Evolutionary conservation across 176 grass and related monocot species (phyloP).

Genomic region (Rhynchospora tenuis): DNA sequence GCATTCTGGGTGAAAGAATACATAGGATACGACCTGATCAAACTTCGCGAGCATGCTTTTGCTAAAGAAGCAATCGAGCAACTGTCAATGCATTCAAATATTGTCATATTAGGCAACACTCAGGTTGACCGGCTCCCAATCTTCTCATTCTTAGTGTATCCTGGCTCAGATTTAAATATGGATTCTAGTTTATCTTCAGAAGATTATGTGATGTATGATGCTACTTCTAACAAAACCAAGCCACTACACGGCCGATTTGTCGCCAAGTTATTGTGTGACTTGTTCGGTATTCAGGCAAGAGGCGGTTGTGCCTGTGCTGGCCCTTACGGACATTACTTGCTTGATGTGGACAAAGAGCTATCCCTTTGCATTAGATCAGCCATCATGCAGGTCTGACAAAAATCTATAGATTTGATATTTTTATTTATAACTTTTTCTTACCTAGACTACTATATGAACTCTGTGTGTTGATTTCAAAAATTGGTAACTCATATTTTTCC

Average conservation of each 20-base stretch:
- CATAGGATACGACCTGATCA: conserved; percentile 44
- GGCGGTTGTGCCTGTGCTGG: conserved; percentile 72
- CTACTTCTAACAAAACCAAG: background rate
- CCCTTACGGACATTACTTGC: conserved; percentile 64
- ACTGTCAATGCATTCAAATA: conserved; percentile 29
- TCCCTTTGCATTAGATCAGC: conserved; percentile 54
- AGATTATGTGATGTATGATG: background rate
- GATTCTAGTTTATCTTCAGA: background rate
- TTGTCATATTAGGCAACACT: conserved; percentile 55
- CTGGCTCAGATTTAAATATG: background rate
- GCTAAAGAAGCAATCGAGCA: conserved; percentile 33
- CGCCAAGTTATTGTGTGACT: conserved; percentile 57
- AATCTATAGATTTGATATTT: background rate
- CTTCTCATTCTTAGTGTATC: conserved; percentile 69
- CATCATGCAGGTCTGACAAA: conserved; percentile 36
- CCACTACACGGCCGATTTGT: conserved; percentile 71
- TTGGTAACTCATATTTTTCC: background rate
- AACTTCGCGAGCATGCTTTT: conserved; percentile 26
- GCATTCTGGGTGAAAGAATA: conserved; percentile 83
- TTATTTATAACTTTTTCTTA: background rate
- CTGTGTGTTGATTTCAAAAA: background rate
- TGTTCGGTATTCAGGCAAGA: conserved; percentile 79
- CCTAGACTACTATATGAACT: background rate
- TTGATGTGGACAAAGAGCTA: conserved; percentile 30
- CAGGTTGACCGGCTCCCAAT: conserved; percentile 38